These are phyloP conservation scores for Carex pumila DNA, from an alignment of 176 grass and related monocot species.

Conservation along the genomic window DNA sequence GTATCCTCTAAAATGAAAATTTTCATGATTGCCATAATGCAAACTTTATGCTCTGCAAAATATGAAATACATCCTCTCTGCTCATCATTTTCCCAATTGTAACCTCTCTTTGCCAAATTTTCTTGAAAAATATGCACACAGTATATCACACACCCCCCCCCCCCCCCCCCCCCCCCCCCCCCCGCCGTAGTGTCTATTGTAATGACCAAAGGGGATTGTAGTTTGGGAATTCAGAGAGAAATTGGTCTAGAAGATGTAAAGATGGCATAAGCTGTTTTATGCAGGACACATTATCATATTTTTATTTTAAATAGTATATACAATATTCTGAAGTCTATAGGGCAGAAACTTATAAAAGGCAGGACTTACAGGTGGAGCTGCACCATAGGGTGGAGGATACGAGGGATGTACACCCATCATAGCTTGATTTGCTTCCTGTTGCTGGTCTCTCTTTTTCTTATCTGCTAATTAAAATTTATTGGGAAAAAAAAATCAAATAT, in stretches of 20 bases:
- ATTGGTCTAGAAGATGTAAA: background rate
- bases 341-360: background rate
- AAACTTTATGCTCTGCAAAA: background rate
- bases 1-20: background rate
- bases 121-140: background rate
- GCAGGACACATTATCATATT: background rate
- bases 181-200: background rate
- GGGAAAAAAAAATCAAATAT: conserved; percentile 23
- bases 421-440: conserved; percentile 61
- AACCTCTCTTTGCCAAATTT: background rate
- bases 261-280: background rate
- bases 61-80: background rate
- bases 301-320: background rate
- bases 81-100: background rate
- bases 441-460: conserved; percentile 84
- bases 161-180: too few species aligned
- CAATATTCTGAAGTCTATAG: background rate
- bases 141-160: background rate
- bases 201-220: background rate
- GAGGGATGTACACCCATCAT: conserved; percentile 48
- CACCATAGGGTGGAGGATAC: conserved; percentile 74
- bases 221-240: background rate
- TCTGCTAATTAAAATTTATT: conserved; percentile 54
- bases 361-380: conserved; percentile 56
- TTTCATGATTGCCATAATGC: background rate